Evolutionary conservation across 2,329 filamentous ascomycete genomes (phyloP).

Genomic region (Ophiostoma triangulosporum): DNA sequence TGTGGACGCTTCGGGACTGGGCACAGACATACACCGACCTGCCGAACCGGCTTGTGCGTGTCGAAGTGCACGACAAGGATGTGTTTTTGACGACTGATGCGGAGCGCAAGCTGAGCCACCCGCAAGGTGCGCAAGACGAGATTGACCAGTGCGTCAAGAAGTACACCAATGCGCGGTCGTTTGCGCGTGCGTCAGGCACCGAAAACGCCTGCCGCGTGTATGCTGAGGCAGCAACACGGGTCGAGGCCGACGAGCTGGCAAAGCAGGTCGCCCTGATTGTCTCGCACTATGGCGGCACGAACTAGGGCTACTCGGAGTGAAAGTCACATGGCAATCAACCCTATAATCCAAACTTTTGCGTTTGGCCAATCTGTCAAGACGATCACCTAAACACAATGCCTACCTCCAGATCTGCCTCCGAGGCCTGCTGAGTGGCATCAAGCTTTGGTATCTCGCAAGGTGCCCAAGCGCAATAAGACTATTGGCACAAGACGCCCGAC

Average conservation of each 20-base stretch:
- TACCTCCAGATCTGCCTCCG: too few species aligned
- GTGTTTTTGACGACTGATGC: slow-evolving; percentile 87
- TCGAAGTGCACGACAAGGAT: slow-evolving; percentile 78
- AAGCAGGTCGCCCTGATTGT: slow-evolving; percentile 68
- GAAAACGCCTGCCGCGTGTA: slow-evolving; percentile 96
- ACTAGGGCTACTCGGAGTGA: too few species aligned
- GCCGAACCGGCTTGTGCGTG: slow-evolving; percentile 86
- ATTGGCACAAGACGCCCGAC: too few species aligned
- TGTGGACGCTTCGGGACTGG: slow-evolving; percentile 84
- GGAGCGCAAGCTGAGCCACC: slow-evolving; percentile 73
- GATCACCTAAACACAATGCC: too few species aligned
- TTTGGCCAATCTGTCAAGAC: too few species aligned
- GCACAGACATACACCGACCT: slow-evolving; percentile 84
- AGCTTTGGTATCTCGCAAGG: too few species aligned
- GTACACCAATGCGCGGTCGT: slow-evolving; percentile 78
- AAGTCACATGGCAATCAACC: too few species aligned
- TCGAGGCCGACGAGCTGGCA: slow-evolving; percentile 82
- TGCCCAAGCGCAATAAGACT: too few species aligned
- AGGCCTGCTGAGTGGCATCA: too few species aligned
- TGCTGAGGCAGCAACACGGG: slow-evolving; percentile 79
- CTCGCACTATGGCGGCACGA: slow-evolving; percentile 36
- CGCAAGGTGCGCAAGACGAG: slow-evolving; percentile 64
- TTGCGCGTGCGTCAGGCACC: slow-evolving; percentile 85
- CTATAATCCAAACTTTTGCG: too few species aligned
- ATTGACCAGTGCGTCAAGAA: slow-evolving; percentile 84